These are phyloP conservation scores for Bruguiera parviflora DNA, from an alignment of 345 rosid genomes.

Conservation along the genomic window DNA sequence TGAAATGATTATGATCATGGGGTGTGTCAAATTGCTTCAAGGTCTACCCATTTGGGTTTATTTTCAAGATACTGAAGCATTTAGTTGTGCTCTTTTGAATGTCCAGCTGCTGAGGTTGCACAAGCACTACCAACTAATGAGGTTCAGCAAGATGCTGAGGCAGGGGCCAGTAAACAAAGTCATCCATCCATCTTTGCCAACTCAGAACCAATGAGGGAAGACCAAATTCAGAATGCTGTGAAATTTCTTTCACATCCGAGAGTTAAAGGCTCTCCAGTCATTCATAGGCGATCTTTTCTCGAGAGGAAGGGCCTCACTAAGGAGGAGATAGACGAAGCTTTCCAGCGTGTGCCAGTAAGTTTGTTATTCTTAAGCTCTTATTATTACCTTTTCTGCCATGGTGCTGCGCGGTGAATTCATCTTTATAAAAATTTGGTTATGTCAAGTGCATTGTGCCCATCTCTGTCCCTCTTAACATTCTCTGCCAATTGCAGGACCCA, in stretches of 20 bases:
- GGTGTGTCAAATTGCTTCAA: not conserved
- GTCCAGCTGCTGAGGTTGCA: slow-evolving; percentile 40
- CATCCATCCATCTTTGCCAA: slow-evolving; percentile 74
- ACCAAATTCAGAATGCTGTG: slow-evolving; percentile 89
- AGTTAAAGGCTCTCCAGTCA: slow-evolving; percentile 86
- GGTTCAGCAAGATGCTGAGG: slow-evolving; percentile 43
- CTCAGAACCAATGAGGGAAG: slow-evolving; percentile 88
- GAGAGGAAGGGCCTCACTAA: slow-evolving; percentile 94
- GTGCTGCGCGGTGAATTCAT: not conserved
- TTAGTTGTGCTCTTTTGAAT: not conserved
- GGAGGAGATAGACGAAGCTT: slow-evolving; percentile 98
- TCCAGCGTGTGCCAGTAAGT: slow-evolving; percentile 85
- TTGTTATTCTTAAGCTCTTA: slow-evolving; percentile 1
- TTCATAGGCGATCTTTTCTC: slow-evolving; percentile 86
- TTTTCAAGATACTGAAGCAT: not conserved
- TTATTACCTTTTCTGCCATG: not conserved
- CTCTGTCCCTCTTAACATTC: slow-evolving; percentile 7
- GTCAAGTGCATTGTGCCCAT: slow-evolving; percentile 2
- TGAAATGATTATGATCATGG: not conserved
- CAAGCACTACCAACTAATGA: slow-evolving; percentile 34
- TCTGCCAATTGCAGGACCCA: slow-evolving; percentile 58
- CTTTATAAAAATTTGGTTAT: slow-evolving; percentile 6
- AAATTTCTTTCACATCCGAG: slow-evolving; percentile 95
- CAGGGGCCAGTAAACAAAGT: slow-evolving; percentile 42
- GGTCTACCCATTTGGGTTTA: not conserved